Evolutionary conservation across 2,329 filamentous ascomycete species (phyloP).

Genomic region (Emergomyces pasteurianus): DNA sequence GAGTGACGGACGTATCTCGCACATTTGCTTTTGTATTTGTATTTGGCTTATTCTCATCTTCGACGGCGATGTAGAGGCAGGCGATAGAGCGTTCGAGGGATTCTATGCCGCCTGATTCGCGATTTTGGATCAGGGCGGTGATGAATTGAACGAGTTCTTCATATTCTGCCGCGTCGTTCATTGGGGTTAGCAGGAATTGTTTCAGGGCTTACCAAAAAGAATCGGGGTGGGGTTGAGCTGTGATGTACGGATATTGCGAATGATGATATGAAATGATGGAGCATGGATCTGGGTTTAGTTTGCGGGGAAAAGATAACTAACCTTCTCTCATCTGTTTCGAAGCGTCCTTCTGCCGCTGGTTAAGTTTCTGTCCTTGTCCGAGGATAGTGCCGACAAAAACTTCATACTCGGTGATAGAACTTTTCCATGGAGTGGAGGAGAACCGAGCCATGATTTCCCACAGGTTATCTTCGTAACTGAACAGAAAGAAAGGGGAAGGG

Average conservation of each 20-base stretch:
- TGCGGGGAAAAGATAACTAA: slow-evolving; percentile 1
- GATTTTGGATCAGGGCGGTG: slow-evolving; percentile 13
- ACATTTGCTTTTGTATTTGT: neutral
- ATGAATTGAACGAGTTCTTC: slow-evolving; percentile 14
- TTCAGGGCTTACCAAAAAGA: neutral
- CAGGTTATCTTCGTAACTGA: slow-evolving; percentile 11
- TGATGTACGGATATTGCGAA: neutral
- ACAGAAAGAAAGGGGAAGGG: neutral
- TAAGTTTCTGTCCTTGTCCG: slow-evolving; percentile 15
- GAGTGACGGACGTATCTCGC: neutral
- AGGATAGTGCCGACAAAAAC: slow-evolving; percentile 12
- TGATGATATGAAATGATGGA: neutral
- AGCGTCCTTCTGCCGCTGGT: slow-evolving; percentile 13
- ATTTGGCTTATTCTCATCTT: neutral
- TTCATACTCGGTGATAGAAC: slow-evolving; percentile 12
- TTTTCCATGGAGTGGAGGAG: slow-evolving; percentile 13
- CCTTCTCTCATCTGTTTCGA: slow-evolving; percentile 16
- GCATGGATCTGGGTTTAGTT: neutral
- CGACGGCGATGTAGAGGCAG: slow-evolving; percentile 14
- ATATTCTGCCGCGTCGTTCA: slow-evolving; percentile 13
- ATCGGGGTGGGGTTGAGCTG: too few species aligned
- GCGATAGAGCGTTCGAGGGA: slow-evolving; percentile 18
- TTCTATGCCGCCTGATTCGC: slow-evolving; percentile 12
- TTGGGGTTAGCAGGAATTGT: neutral
- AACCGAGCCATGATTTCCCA: slow-evolving; percentile 14